These are phyloP conservation scores for Ramichloridium luteum DNA, from an alignment of 2,329 filamentous ascomycete species.

Conservation along the genomic window DNA sequence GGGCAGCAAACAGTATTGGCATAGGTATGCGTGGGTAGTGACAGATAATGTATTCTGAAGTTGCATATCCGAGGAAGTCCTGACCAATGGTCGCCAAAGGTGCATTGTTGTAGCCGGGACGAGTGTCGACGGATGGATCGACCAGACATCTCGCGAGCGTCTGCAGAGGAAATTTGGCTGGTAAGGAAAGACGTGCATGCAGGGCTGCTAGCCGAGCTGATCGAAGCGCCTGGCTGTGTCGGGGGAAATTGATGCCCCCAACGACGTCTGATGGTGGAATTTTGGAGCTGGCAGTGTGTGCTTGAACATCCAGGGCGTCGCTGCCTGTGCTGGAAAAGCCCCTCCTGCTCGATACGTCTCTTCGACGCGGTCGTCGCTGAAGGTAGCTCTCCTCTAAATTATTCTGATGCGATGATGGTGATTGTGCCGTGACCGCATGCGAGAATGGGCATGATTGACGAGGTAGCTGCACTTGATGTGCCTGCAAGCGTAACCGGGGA, in stretches of 20 bases:
- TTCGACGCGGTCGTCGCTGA: no score
- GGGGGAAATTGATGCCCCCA: constrained; percentile 20
- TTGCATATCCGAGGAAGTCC: constrained; percentile 77
- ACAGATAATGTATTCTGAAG: constrained; percentile 75
- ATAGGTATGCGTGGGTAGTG: constrained; percentile 85
- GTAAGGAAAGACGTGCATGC: constrained; percentile 75
- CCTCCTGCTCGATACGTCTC: no score
- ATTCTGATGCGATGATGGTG: not conserved
- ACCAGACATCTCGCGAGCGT: constrained; percentile 78
- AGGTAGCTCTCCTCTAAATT: constrained; percentile 7
- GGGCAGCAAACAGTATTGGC: constrained; percentile 71
- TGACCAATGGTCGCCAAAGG: constrained; percentile 70
- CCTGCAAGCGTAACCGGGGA: constrained; percentile 28
- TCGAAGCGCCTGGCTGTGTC: constrained; percentile 37
- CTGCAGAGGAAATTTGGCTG: constrained; percentile 68
- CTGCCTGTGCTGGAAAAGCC: no score
- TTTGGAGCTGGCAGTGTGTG: not conserved
- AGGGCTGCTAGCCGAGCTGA: constrained; percentile 89
- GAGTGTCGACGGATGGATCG: constrained; percentile 69
- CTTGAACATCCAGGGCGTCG: constrained; percentile 1
- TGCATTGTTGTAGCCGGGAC: constrained; percentile 76
- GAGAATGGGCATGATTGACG: constrained; percentile 14
- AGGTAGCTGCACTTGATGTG: not conserved
- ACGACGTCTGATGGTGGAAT: constrained; percentile 7
- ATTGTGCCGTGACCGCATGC: no score